Evolutionary conservation across 306 rosid species (phyloP).

Genomic region (apple (Malus domestica)): DNA sequence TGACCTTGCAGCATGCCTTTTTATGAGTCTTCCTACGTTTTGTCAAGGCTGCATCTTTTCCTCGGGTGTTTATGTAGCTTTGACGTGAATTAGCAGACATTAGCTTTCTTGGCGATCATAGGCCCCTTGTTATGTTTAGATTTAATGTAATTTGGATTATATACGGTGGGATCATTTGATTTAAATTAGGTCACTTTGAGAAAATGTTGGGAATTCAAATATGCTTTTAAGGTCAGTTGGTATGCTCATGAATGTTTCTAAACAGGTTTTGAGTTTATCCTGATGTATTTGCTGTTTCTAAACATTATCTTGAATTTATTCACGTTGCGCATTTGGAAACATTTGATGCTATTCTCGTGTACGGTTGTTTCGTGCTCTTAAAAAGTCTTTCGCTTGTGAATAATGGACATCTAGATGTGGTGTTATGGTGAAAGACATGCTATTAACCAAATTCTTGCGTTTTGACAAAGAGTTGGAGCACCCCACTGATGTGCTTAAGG

Average conservation of each 20-base stretch:
- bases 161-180: background rate
- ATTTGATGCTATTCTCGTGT: background rate
- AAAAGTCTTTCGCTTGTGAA: too few relatives aligned
- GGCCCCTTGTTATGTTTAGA: background rate
- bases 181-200: background rate
- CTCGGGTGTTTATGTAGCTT: background rate
- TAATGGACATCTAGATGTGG: background rate
- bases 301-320: background rate
- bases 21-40: background rate
- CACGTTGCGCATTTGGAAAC: background rate
- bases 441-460: background rate
- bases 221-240: background rate
- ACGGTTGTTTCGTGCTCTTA: too few relatives aligned
- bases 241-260: background rate
- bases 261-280: background rate
- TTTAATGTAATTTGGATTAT: background rate
- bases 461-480: background rate
- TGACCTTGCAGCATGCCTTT: conserved; percentile 18
- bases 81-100: background rate
- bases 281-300: background rate
- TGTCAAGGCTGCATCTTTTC: background rate
- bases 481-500: background rate
- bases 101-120: background rate
- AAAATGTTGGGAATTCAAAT: background rate
- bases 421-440: background rate